Base-by-base conservation (phyloP, 345 rosid genomes). In the Rubroshorea leprosula region DNA sequence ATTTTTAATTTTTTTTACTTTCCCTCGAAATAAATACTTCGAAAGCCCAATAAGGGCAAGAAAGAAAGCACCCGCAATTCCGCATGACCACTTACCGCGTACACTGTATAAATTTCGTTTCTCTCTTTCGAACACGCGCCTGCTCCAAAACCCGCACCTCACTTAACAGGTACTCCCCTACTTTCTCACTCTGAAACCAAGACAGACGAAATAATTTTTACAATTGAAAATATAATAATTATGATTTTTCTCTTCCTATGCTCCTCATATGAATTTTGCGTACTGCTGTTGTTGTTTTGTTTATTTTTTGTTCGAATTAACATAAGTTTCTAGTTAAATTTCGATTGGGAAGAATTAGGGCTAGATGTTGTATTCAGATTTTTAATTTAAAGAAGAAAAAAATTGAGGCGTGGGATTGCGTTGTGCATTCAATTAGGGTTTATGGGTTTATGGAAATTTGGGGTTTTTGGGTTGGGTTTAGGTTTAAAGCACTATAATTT, bases 371-470 rank as follows among this genome's bases (percentile, higher is more conserved):
- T 58, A 18, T 39, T 20, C 5, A 4, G 20, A 6, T 58, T 46
- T n/a, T 0, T 26, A 1, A 5, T 13, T 14, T 47, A 10, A 35
- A 35, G 41, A 1, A n/a, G n/a, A n/a, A n/a, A n/a, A n/a, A n/a
- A n/a, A 1, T 35, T 6, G 5, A 13, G 41, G 41, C 12, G 7
- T 58, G 3, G 25, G 1, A 25, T 6, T 27, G 27, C 26, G 54
- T 1, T 6, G 21, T 27, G 20, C 54, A 26, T 24, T 58, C 43
- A 19, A 45, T 58, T 58, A 41, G 35, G 20, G 27, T 9, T 26
- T 58, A 13, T 50, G 43, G 49, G 27, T 39, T 12, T 18, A 14
- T 58, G 39, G 39, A 41, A 47, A 46, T 27, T 27, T 58, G 25
- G 44, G 14, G 41, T 22, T 58, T 58, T 58, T 14, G 26, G 18